phyloP scores from a whole-genome alignment of 768 basidiomycete species.

The Lyophyllum atratum region DNA sequence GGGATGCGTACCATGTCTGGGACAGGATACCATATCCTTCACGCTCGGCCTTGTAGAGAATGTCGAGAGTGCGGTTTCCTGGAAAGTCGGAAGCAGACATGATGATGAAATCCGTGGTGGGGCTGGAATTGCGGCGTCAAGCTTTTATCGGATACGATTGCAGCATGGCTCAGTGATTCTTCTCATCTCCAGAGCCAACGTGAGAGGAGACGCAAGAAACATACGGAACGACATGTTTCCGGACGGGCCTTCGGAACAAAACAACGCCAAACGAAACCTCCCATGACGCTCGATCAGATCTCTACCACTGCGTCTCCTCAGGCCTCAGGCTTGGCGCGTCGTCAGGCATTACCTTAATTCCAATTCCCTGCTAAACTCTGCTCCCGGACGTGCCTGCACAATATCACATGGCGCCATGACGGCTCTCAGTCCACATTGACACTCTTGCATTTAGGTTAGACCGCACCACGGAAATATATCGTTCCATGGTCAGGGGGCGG shows the following conservation, averaged over 20 bases:
- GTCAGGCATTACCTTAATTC: not conserved
- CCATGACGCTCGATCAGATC: no score
- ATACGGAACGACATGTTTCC: not conserved
- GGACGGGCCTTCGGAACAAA: not conserved
- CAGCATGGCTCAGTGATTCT: not conserved
- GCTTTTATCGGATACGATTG: not conserved
- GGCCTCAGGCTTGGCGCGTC: not conserved
- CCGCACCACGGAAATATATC: not conserved
- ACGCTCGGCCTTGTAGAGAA: slow-evolving; percentile 40
- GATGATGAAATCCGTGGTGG: not conserved
- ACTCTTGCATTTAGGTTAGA: not conserved
- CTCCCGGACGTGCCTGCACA: no score
- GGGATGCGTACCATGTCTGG: slow-evolving; percentile 36
- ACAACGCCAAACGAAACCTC: not conserved
- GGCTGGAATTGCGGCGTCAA: not conserved
- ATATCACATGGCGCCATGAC: not conserved
- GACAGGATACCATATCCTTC: slow-evolving; percentile 46
- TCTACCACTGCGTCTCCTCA: no score
- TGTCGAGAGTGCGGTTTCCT: slow-evolving; percentile 41
- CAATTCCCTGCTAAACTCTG: not conserved
- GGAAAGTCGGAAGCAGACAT: not conserved
- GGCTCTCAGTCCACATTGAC: no score
- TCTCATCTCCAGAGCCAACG: no score
- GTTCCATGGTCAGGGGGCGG: not conserved
- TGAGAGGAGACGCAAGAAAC: no score